Evolutionary conservation across 2,329 filamentous ascomycete species (phyloP).

Genomic region (Bipolaris bicolor): DNA sequence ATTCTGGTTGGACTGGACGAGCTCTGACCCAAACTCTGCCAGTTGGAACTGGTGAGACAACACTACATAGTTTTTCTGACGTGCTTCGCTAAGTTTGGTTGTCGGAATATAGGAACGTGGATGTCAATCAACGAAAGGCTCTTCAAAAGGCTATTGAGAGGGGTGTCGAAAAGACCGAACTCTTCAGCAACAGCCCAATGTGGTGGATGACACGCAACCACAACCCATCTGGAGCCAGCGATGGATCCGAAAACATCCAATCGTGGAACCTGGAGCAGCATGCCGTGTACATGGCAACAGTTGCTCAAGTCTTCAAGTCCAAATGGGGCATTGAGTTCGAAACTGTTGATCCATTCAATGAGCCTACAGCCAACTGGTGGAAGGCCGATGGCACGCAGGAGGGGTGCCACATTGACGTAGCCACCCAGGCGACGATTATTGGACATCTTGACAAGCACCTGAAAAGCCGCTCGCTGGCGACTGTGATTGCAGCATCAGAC

Average conservation of each 20-base stretch:
- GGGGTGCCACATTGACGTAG: conserved; percentile 12
- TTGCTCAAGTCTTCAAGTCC: conserved; percentile 11
- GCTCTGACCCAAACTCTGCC: not conserved
- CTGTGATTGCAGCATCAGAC: conserved; percentile 12
- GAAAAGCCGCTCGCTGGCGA: conserved; percentile 5
- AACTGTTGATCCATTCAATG: conserved; percentile 14
- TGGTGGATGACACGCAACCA: conserved; percentile 16
- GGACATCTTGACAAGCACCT: conserved; percentile 9
- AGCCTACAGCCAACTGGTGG: conserved; percentile 18
- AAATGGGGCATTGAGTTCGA: conserved; percentile 12
- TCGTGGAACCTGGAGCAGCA: conserved; percentile 16
- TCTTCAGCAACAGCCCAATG: conserved; percentile 14
- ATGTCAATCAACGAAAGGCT: conserved; percentile 14
- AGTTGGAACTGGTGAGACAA: conserved; percentile 13
- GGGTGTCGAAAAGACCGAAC: conserved; percentile 9
- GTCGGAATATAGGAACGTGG: not conserved
- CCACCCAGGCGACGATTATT: conserved; percentile 13
- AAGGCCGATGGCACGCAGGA: conserved; percentile 17
- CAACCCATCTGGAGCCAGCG: conserved; percentile 9
- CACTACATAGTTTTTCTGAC: not conserved
- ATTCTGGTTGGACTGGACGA: conserved; percentile 16
- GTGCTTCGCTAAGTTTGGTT: not conserved
- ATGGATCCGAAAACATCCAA: conserved; percentile 16
- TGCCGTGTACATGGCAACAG: conserved; percentile 15
- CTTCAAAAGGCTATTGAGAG: conserved; percentile 14